Evolutionary conservation across 1,284 basidiomycete genomes (phyloP).

Genomic region (Leccinum subrobustum): DNA sequence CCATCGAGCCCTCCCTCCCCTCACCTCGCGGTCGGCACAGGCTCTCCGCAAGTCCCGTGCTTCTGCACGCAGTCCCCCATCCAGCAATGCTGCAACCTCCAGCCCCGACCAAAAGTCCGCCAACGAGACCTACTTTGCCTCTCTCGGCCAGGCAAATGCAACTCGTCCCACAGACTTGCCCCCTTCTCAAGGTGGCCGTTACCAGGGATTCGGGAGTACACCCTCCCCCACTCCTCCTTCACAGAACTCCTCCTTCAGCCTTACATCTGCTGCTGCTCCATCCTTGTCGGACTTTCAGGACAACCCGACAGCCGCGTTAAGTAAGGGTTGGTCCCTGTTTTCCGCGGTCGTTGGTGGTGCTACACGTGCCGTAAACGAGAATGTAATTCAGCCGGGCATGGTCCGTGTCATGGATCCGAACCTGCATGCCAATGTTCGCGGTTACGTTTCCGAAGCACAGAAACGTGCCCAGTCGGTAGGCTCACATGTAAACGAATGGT

Average conservation of each 20-base stretch:
- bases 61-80: constrained; percentile 50
- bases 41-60: constrained; percentile 76
- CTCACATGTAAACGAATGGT: constrained; percentile 68
- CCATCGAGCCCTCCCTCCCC: constrained; percentile 61
- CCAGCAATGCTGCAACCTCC: constrained; percentile 28
- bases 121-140: constrained; percentile 77
- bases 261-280: constrained; percentile 73
- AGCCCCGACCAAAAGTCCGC: constrained; percentile 58
- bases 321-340: constrained; percentile 85
- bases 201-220: constrained; percentile 81
- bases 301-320: constrained; percentile 73
- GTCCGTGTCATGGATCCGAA: constrained; percentile 74
- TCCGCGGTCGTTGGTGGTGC: constrained; percentile 74
- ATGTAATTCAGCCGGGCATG: constrained; percentile 79
- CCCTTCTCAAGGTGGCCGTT: constrained; percentile 83
- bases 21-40: constrained; percentile 47
- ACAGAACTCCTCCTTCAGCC: constrained; percentile 43
- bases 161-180: constrained; percentile 68
- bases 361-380: constrained; percentile 71
- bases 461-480: constrained; percentile 59
- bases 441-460: constrained; percentile 68
- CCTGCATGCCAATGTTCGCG: constrained; percentile 68
- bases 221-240: constrained; percentile 47
- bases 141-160: constrained; percentile 72
- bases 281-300: constrained; percentile 73